Evolutionary conservation across 2,329 filamentous ascomycete species (phyloP), one percentile per base, ranked within the genome.

Genomic region (Fusarium subtropicale): DNA sequence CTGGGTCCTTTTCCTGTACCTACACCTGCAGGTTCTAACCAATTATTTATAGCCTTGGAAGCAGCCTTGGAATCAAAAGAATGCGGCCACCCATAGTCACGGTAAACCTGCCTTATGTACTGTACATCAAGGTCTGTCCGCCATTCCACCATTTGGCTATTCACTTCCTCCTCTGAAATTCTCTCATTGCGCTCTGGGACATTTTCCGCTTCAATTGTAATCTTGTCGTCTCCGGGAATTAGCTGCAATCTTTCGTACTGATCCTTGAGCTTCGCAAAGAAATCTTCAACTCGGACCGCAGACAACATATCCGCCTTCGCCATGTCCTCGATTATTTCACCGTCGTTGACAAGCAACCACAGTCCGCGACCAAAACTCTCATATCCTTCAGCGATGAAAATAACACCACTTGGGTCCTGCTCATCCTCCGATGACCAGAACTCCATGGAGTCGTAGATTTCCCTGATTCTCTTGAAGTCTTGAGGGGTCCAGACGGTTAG

Each of bases 121-220:
- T 65, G 60, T 2, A 42, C 18, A 16, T 66, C 63, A 10, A 65
- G 7, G 8, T 57, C 20, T 5, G 33, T 60, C 28, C 22, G 28
- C 56, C 28, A 60, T 4, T 3, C 3, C 0, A 30, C 52, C 11
- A 3, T 11, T 16, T 57, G 41, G 0, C 3, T 8, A 7, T 33
- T 36, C 1, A 60, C 52, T 0, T 60, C 53, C 5, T 18, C 16
- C 12, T 41, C 13, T 1, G 1, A 8, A 4, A 50, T 48, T 5
- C 22, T 33, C 10, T 10, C 4, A 1, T 24, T n/a, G 0, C 4
- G 9, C 2, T 60, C 57, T 5, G 22, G 42, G 3, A 57, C 8
- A 0, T 34, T 39, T n/a, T 47, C 26, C 3, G 52, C 56, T 12
- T 60, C 13, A 13, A 57, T 57, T 4, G 57, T 50, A 3, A 48